Percentiles rank a stretch among this genome's conserved stretches.
Evolutionary conservation across 768 basidiomycete species (phyloP).

Genomic region (Naganishia onofrii): DNA sequence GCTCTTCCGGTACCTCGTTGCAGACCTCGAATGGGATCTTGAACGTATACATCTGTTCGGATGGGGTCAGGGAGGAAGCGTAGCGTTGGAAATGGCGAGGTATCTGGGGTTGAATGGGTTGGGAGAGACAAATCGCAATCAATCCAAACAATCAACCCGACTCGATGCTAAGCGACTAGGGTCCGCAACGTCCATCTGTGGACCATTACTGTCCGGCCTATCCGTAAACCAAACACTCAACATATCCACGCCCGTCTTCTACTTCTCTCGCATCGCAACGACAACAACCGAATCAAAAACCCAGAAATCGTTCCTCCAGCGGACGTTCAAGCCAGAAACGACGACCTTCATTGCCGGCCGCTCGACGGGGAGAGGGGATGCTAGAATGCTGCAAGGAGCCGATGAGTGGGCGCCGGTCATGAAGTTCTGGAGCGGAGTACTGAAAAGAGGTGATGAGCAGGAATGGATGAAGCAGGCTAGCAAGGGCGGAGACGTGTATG

Average conservation of each 20-base stretch:
- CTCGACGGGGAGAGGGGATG: constrained; percentile 34
- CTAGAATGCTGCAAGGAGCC: constrained; percentile 41
- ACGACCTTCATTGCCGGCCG: constrained; percentile 22
- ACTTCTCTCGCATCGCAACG: background rate
- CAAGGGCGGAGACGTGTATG: constrained; percentile 47
- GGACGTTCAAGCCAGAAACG: constrained; percentile 10
- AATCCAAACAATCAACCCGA: background rate
- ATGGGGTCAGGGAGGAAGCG: constrained; percentile 48
- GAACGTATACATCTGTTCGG: constrained; percentile 48
- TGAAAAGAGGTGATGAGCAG: constrained; percentile 36
- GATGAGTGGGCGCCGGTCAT: constrained; percentile 49
- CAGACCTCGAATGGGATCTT: constrained; percentile 33
- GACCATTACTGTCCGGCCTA: constrained; percentile 39
- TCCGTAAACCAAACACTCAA: constrained; percentile 16
- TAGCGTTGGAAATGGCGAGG: constrained; percentile 42
- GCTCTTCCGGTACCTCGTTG: background rate
- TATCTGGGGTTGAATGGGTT: constrained; percentile 31
- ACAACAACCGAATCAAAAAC: background rate
- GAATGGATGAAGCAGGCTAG: constrained; percentile 36
- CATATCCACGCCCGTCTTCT: constrained; percentile 34
- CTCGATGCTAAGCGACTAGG: constrained; percentile 33
- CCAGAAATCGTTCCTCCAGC: constrained; percentile 3
- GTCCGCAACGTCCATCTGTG: constrained; percentile 40
- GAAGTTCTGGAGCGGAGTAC: constrained; percentile 49
- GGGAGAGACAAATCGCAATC: background rate